Evolutionary conservation across 257 asterid species (phyloP).

Genomic region (Nicotiana tabacum): DNA sequence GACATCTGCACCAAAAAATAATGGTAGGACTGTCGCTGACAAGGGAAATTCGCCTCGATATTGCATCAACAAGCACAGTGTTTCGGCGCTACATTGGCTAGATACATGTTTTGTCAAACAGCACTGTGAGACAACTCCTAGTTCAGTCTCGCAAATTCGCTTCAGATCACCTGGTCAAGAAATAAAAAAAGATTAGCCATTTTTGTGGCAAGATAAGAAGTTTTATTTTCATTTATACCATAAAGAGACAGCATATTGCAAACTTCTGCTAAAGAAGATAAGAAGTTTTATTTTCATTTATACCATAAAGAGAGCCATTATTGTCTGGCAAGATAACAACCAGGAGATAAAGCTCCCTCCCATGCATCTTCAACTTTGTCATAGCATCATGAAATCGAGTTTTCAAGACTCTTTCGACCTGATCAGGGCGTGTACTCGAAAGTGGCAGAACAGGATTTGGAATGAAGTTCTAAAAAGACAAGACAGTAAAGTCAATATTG

Average conservation of each 20-base stretch:
- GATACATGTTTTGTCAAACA: slow-evolving; percentile 75
- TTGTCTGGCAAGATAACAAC: too few relatives aligned
- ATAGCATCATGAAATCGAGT: too few relatives aligned
- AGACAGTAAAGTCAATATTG: too few relatives aligned
- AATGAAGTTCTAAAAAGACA: too few relatives aligned
- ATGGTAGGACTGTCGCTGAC: slow-evolving; percentile 61
- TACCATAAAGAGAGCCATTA: neutral
- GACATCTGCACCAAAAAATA: slow-evolving; percentile 29
- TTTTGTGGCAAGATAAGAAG: too few relatives aligned
- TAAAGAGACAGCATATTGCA: neutral
- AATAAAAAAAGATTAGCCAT: neutral
- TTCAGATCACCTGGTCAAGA: slow-evolving; percentile 63
- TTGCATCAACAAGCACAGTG: slow-evolving; percentile 77
- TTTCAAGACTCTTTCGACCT: too few relatives aligned
- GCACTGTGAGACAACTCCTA: slow-evolving; percentile 97
- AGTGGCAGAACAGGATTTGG: too few relatives aligned
- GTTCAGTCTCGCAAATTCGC: slow-evolving; percentile 90
- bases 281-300: neutral
- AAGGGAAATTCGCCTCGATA: slow-evolving; percentile 78
- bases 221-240: too few relatives aligned
- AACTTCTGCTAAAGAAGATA: neutral
- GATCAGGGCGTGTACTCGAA: too few relatives aligned
- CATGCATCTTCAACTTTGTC: too few relatives aligned
- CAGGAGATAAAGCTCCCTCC: too few relatives aligned
- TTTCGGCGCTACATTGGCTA: slow-evolving; percentile 88